Evolutionary conservation across 805 yeast species (phyloP), one percentile per base, ranked within the genome.

Genomic region (Barnettozyma vustinii): DNA sequence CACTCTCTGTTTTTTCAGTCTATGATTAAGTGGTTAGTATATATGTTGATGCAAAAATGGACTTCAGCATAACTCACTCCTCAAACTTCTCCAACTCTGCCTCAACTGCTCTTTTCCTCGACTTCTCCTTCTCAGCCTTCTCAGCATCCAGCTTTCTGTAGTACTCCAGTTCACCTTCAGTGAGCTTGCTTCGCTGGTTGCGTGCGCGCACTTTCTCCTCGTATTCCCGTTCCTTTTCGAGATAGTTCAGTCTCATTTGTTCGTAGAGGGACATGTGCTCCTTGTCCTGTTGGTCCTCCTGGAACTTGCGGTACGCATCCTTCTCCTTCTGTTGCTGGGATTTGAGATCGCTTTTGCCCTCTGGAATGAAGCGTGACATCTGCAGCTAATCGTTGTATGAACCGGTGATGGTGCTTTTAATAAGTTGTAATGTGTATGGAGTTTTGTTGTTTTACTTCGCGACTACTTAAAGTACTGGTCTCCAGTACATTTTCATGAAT

Each of bases 321-420:
- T n/a, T 30, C 40, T 61, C 65, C 7, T 49, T 45, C 9, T 36
- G 40, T 27, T 59, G 50, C 3, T 53, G 56, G 0, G 56, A 50
- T 12, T 49, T 45, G 35, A 60, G 41, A 33, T 61, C 63, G 45
- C 63, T 55, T 41, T 57, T 39, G 9, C 65, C 65, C 18, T 50
- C 63, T 13, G 63, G 57, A 9, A 61, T 48, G 43, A 61, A 61
- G 12, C 65, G 50, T 1, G 65, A 61, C 65, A 61, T 61, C 4
- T 18, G 33, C 16, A 30, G 16, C 16, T 27, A 9, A 27, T 27
- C 32, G 9, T 30, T 30, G 33, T 13, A 15, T 23, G 25, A 23
- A 23, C 8, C 8, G 25, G 25, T 8, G 25, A 23, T 23, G 25
- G 25, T 23, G n/a, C n/a, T n/a, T n/a, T n/a, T n/a, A n/a, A n/a